These are phyloP conservation scores for Camelina sativa DNA, from an alignment of 345 rosid genomes.

Conservation along the genomic window DNA sequence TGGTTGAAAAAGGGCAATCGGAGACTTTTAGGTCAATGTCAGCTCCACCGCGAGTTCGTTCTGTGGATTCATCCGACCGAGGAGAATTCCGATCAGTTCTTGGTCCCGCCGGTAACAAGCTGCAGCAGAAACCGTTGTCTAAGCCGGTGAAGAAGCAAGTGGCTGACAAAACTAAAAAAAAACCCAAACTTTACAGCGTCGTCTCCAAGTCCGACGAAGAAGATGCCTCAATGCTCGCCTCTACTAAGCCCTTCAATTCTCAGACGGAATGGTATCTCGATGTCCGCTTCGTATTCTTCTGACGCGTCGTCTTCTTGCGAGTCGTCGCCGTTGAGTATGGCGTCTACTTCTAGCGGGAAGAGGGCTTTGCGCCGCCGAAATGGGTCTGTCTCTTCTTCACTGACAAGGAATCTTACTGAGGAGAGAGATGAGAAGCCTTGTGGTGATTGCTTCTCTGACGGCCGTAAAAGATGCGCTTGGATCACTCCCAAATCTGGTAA, in stretches of 20 bases:
- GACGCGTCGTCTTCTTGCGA: conserved; percentile 80
- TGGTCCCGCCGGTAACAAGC: conserved; percentile 72
- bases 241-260: conserved; percentile 44
- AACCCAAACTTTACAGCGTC: conserved; percentile 17
- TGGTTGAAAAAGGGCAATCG: background rate
- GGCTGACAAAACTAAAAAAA: conserved; percentile 40
- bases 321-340: conserved; percentile 60
- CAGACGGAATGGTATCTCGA: conserved; percentile 55
- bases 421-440: conserved; percentile 43
- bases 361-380: conserved; percentile 44
- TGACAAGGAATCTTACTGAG: conserved; percentile 53
- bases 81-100: conserved; percentile 82
- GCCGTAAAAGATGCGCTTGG: conserved; percentile 78
- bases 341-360: conserved; percentile 63
- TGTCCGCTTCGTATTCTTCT: conserved; percentile 66
- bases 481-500: conserved; percentile 79
- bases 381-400: conserved; percentile 34
- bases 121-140: conserved; percentile 56
- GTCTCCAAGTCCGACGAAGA: conserved; percentile 8
- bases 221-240: conserved; percentile 39
- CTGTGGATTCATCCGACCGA: conserved; percentile 54
- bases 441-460: conserved; percentile 50
- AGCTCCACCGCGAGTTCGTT: conserved; percentile 35
- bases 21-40: conserved; percentile 38
- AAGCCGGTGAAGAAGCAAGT: conserved; percentile 66